phyloP scores from a whole-genome alignment of 805 yeast genomes.

The Candida sonorensis region DNA sequence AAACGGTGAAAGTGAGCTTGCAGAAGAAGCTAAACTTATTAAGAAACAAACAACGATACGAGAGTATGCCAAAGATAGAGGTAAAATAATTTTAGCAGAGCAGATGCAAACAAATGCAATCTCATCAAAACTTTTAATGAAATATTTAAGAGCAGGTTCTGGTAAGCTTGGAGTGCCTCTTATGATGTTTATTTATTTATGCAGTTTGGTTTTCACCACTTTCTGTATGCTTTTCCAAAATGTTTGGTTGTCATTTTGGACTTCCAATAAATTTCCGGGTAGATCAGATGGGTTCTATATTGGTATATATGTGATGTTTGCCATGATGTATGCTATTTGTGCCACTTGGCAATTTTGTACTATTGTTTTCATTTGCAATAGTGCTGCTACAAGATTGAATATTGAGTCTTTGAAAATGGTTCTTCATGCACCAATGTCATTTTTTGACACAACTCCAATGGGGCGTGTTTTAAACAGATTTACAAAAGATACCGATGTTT shows the following conservation, averaged over 20 bases:
- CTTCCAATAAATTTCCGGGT: constrained; percentile 39
- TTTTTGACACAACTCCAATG: constrained; percentile 79
- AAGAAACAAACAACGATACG: constrained; percentile 10
- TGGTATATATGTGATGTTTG: constrained; percentile 61
- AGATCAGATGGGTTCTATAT: constrained; percentile 51
- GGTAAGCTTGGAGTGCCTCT: constrained; percentile 32
- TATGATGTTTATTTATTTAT: constrained; percentile 9
- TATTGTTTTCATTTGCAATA: constrained; percentile 43
- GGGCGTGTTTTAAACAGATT: constrained; percentile 81
- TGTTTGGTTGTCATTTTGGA: constrained; percentile 83
- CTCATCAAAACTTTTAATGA: constrained; percentile 26
- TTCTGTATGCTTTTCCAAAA: constrained; percentile 52
- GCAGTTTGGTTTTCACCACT: constrained; percentile 29
- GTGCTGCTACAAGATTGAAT: constrained; percentile 51
- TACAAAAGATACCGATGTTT: constrained; percentile 77
- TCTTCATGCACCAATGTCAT: constrained; percentile 74
- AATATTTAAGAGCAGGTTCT: constrained; percentile 49
- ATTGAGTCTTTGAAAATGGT: constrained; percentile 52
- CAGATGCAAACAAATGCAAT: constrained; percentile 54
- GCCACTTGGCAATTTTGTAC: constrained; percentile 37
- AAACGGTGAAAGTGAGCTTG: constrained; percentile 8
- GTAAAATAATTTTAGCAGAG: constrained; percentile 42
- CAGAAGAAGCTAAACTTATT: constrained; percentile 9
- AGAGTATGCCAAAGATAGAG: constrained; percentile 19
- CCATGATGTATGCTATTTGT: constrained; percentile 39